Percentiles rank a stretch among this genome's conserved stretches.
phyloP scores from a whole-genome alignment of 1,284 basidiomycete species.

The Meira miltonrushii region DNA sequence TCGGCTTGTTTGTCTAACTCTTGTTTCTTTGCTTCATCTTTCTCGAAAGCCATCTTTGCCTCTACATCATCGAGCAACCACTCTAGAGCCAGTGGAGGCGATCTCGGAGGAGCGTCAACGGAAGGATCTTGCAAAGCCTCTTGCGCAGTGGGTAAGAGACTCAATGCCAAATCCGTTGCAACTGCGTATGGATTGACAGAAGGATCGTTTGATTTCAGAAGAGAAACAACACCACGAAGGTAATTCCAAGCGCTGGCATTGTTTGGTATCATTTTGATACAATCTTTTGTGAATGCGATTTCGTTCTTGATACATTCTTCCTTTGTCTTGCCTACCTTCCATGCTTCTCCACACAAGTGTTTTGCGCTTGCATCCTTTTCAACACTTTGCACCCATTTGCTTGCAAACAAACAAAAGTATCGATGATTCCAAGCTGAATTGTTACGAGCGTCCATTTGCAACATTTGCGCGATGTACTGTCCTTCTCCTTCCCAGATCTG shows the following conservation, averaged over 20 bases:
- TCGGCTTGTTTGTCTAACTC: not conserved
- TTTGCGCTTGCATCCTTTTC: slow-evolving; percentile 62
- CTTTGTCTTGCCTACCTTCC: slow-evolving; percentile 53
- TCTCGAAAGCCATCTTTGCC: not conserved
- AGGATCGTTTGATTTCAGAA: not conserved
- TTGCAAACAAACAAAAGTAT: slow-evolving; percentile 75
- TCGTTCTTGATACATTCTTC: slow-evolving; percentile 15
- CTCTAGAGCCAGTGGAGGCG: slow-evolving; percentile 32
- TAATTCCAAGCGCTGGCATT: slow-evolving; percentile 47
- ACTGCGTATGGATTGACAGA: not conserved
- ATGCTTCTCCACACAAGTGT: slow-evolving; percentile 59
- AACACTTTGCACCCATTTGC: not conserved
- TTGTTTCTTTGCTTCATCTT: not conserved
- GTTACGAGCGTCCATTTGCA: slow-evolving; percentile 77
- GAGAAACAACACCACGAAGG: slow-evolving; percentile 25
- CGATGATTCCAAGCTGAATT: slow-evolving; percentile 98
- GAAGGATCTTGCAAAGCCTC: slow-evolving; percentile 21
- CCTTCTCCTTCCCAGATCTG: slow-evolving; percentile 72
- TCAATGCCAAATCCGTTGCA: slow-evolving; percentile 14
- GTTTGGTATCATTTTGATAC: slow-evolving; percentile 30
- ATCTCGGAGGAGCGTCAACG: slow-evolving; percentile 22
- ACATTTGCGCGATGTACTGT: slow-evolving; percentile 69
- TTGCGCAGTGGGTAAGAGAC: slow-evolving; percentile 13
- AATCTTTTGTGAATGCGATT: slow-evolving; percentile 23
- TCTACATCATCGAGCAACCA: slow-evolving; percentile 34